Base-by-base conservation (phyloP, 1,284 basidiomycete genomes). In the Neonothopanus nambi region DNA sequence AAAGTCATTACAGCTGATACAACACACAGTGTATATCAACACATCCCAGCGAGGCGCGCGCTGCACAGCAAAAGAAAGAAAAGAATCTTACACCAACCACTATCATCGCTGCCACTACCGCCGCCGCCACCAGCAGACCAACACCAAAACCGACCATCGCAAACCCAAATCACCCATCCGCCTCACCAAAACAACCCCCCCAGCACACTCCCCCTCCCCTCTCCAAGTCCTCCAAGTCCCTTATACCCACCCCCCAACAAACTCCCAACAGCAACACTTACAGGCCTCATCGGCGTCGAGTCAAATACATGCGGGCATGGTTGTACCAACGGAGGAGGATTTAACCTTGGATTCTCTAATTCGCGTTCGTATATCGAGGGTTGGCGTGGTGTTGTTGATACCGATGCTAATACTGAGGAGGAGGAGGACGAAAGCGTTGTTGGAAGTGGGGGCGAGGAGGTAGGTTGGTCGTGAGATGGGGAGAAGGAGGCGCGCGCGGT, bases 251-350 rank as follows among this genome's bases (percentile, higher is more conserved):
- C 43, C 12, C 83, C 78, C 5, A 87, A 65, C 39, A 89, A 70
- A 61, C 87, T 73, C 5, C 84, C 82, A 28, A 88, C 77, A 15
- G 85, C 88, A 36, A 81, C 81, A 63, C 84, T 88, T 21, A 90
- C 87, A 2, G 87, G 86, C 18, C 86, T 72, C 82, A 89, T 87
- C 6, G 86, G 84, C 13, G 84, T 78, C 9, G 82, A 82, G 65
- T 91, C 89, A 58, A 80, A 89, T 0, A 89, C 84, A 66, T 91
- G 89, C 13, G 88, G 85, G 54, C 81, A 85, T 2, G 89, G 89
- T 62, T 89, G 86, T 4, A 77, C 73, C 18, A 91, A 70, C 1
- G 83, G 80, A 20, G 73, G 67, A 1, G 78, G 65, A 8, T 65
- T 69, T 12, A 84, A 63, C n/a, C 79, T 70, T 3, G 81, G 81